A percentile compares a stretch with the other conserved stretches of the same genome.
phyloP scores from a whole-genome alignment of 148 eudicot species.

The Persicaria maculosa region DNA sequence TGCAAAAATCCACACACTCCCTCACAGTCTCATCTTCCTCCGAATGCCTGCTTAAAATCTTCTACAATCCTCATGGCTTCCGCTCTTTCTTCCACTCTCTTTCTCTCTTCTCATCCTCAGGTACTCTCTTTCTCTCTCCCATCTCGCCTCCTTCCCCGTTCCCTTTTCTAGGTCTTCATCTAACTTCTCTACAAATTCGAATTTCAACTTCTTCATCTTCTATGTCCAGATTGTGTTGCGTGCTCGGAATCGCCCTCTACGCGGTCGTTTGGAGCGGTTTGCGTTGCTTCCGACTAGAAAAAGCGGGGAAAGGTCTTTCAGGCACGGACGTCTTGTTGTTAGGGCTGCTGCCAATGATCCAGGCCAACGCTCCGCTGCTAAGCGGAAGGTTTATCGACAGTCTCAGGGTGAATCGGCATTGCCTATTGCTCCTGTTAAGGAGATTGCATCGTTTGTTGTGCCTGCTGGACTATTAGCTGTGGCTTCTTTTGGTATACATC shows the following conservation, averaged over 20 bases:
- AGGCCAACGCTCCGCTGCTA: slow-evolving; percentile 16
- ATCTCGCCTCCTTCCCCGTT: not conserved
- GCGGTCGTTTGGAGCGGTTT: slow-evolving; percentile 5
- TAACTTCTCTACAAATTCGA: not conserved
- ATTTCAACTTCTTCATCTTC: slow-evolving; percentile 7
- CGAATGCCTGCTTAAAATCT: slow-evolving; percentile 10
- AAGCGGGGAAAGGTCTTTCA: slow-evolving; percentile 14
- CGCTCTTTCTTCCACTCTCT: slow-evolving; percentile 32
- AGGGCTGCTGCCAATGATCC: slow-evolving; percentile 27
- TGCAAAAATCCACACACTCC: not conserved
- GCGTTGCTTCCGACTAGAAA: slow-evolving; percentile 17
- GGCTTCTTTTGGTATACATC: slow-evolving; percentile 51
- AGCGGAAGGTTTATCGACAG: slow-evolving; percentile 55
- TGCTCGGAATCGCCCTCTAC: slow-evolving; percentile 5
- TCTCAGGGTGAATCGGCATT: slow-evolving; percentile 43
- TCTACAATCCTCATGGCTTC: slow-evolving; percentile 14
- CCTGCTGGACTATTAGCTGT: slow-evolving; percentile 61
- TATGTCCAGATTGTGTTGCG: slow-evolving; percentile 15
- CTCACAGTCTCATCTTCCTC: not conserved
- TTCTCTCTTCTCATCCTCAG: slow-evolving; percentile 39
- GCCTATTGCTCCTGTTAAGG: slow-evolving; percentile 27
- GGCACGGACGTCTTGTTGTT: slow-evolving; percentile 18
- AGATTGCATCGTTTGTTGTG: slow-evolving; percentile 41
- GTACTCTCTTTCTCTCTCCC: slow-evolving; percentile 17
- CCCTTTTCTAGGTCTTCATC: not conserved